Percentiles rank a stretch among this genome's conserved stretches.
These are phyloP conservation scores for Chondrus crispus DNA, from an alignment of 23 red algal genomes.

Conservation along the genomic window DNA sequence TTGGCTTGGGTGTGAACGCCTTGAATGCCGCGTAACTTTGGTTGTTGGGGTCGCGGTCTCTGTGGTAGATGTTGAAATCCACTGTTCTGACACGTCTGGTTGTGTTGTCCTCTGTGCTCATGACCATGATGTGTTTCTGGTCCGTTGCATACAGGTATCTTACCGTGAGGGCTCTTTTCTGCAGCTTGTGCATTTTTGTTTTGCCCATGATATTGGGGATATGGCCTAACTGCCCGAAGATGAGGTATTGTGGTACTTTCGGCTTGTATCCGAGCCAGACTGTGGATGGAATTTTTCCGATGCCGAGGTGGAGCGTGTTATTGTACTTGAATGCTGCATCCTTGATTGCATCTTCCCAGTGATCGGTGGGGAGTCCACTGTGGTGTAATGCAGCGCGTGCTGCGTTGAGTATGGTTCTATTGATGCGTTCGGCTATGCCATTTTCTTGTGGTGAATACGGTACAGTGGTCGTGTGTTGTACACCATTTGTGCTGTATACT, in stretches of 20 bases:
- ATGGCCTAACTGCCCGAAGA: background rate
- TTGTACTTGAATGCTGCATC: conserved; percentile 33
- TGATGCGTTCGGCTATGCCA: conserved; percentile 1
- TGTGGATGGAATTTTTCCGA: background rate
- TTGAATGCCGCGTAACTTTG: background rate
- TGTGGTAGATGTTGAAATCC: background rate
- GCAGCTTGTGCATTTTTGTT: background rate
- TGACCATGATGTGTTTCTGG: too few species aligned
- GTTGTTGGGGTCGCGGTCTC: background rate
- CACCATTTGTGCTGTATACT: background rate
- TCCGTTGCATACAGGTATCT: background rate
- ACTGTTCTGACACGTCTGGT: background rate
- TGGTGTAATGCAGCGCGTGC: background rate
- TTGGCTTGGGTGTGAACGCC: background rate
- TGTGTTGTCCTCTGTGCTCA: too few species aligned
- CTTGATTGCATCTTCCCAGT: background rate
- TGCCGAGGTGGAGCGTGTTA: background rate
- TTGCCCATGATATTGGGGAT: background rate
- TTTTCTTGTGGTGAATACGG: background rate
- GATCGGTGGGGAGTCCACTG: background rate
- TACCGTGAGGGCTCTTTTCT: background rate
- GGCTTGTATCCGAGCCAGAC: background rate
- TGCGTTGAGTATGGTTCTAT: background rate
- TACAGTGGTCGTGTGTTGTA: background rate
- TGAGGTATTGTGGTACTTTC: background rate